Evolutionary conservation across 306 rosid species (phyloP).

Genomic region (Mimosa bimucronata): DNA sequence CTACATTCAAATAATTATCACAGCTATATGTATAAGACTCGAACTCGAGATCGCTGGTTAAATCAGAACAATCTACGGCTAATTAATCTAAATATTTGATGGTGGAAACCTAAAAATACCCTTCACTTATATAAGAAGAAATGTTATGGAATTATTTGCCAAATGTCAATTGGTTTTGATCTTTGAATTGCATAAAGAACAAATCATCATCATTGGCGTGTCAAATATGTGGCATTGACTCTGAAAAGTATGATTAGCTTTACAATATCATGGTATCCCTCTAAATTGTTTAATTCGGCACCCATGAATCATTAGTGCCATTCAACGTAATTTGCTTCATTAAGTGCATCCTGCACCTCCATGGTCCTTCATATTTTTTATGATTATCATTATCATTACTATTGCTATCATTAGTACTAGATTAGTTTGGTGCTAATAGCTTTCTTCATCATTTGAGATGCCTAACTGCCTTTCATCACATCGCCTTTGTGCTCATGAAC

Average conservation of each 20-base stretch:
- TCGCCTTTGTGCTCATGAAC: neutral
- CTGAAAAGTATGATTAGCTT: neutral
- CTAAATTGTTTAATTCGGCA: too few relatives aligned
- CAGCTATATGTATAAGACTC: too few relatives aligned
- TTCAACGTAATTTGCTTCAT: neutral
- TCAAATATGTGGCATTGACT: neutral
- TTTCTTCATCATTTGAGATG: neutral
- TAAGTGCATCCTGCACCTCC: neutral
- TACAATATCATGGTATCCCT: neutral
- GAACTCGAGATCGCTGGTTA: too few relatives aligned
- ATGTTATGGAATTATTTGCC: neutral
- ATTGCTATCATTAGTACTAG: too few relatives aligned
- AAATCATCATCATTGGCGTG: neutral
- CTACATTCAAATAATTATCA: too few relatives aligned
- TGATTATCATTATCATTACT: neutral
- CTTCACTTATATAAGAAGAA: too few relatives aligned
- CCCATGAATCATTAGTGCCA: neutral
- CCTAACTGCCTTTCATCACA: neutral
- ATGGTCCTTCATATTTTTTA: neutral
- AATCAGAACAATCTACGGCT: too few relatives aligned
- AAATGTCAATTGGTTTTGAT: neutral
- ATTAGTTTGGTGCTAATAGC: neutral
- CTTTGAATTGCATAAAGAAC: neutral
- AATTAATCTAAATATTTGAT: too few relatives aligned
- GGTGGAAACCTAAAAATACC: too few relatives aligned